Percentiles rank a stretch among this genome's conserved stretches.
Evolutionary conservation across 192 early-diverging fungal genomes (phyloP).

Genomic region (Lobosporangium transversale): DNA sequence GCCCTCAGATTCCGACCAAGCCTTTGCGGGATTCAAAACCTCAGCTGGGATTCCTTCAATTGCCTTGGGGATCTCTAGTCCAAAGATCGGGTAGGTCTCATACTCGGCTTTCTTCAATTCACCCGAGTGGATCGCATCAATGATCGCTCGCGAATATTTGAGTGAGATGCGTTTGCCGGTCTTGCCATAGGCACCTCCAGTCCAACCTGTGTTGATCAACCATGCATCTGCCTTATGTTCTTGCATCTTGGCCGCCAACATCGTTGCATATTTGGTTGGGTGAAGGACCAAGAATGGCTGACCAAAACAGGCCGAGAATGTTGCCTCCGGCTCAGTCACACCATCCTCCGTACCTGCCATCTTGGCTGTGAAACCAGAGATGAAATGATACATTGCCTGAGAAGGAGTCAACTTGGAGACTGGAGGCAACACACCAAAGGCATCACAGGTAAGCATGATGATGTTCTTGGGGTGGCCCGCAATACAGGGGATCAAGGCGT

Average conservation of each 20-base stretch:
- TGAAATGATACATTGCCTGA: conserved; percentile 98
- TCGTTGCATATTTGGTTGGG: conserved; percentile 94
- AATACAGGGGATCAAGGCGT: conserved; percentile 92
- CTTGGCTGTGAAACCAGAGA: conserved; percentile 98
- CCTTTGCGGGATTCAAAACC: conserved; percentile 87
- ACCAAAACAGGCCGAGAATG: conserved; percentile 94
- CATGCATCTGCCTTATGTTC: conserved; percentile 87
- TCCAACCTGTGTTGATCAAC: conserved; percentile 99
- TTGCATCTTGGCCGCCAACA: conserved; percentile 96
- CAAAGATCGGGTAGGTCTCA: conserved; percentile 88
- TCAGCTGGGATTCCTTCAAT: conserved; percentile 84
- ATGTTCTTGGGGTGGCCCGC: conserved; percentile 91
- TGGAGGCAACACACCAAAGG: conserved; percentile 95
- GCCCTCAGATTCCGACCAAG: conserved; percentile 79
- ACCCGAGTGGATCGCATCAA: conserved; percentile 96
- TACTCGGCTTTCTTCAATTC: conserved; percentile 86
- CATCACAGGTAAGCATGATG: conserved; percentile 95
- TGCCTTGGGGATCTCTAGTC: conserved; percentile 84
- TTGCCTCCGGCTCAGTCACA: conserved; percentile 89
- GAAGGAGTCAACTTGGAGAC: conserved; percentile 86
- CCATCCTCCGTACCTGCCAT: conserved; percentile 98
- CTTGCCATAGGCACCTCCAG: conserved; percentile 90
- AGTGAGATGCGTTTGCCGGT: conserved; percentile 90
- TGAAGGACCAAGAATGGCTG: conserved; percentile 98
- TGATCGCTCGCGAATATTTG: conserved; percentile 96